phyloP scores from a whole-genome alignment of 2,329 filamentous ascomycete species.

The Lachnellula hyalina region DNA sequence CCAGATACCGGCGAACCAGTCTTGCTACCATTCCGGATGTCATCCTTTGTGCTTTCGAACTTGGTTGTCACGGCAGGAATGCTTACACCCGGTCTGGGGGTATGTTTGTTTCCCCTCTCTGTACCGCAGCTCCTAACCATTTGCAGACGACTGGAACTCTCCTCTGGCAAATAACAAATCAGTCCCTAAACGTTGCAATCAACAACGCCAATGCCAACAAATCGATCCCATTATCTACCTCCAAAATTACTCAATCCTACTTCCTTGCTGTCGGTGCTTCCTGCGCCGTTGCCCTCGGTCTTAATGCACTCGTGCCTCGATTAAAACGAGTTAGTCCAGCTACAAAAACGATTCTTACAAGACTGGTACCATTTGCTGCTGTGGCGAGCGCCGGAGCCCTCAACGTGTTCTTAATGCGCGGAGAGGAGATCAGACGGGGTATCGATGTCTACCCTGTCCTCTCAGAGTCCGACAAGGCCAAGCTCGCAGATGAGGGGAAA shows the following conservation, averaged over 20 bases:
- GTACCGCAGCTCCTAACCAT: slow-evolving; percentile 7
- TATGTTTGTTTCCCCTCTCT: slow-evolving; percentile 35
- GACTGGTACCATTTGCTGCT: slow-evolving; percentile 94
- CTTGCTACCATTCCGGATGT: slow-evolving; percentile 96
- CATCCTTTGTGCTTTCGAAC: slow-evolving; percentile 88
- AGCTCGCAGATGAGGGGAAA: slow-evolving; percentile 50
- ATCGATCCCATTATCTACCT: slow-evolving; percentile 77
- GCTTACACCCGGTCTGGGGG: slow-evolving; percentile 81
- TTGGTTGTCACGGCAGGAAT: slow-evolving; percentile 93
- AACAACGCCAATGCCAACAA: slow-evolving; percentile 99
- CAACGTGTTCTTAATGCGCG: slow-evolving; percentile 97
- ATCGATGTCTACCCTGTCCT: slow-evolving; percentile 89
- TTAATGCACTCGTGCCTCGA: slow-evolving; percentile 84
- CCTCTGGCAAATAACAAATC: slow-evolving; percentile 92
- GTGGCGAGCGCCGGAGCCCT: slow-evolving; percentile 86
- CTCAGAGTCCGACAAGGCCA: slow-evolving; percentile 60
- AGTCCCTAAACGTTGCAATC: slow-evolving; percentile 96
- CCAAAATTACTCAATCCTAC: slow-evolving; percentile 83
- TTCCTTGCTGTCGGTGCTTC: slow-evolving; percentile 86
- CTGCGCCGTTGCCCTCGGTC: slow-evolving; percentile 85
- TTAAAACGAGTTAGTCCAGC: slow-evolving; percentile 70
- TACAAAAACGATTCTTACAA: slow-evolving; percentile 69
- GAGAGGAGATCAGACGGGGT: slow-evolving; percentile 87
- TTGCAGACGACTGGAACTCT: slow-evolving; percentile 72
- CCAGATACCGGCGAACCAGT: slow-evolving; percentile 88